These are phyloP conservation scores for Tylopilus sp. DNA, from an alignment of 768 basidiomycete genomes.

Conservation along the genomic window DNA sequence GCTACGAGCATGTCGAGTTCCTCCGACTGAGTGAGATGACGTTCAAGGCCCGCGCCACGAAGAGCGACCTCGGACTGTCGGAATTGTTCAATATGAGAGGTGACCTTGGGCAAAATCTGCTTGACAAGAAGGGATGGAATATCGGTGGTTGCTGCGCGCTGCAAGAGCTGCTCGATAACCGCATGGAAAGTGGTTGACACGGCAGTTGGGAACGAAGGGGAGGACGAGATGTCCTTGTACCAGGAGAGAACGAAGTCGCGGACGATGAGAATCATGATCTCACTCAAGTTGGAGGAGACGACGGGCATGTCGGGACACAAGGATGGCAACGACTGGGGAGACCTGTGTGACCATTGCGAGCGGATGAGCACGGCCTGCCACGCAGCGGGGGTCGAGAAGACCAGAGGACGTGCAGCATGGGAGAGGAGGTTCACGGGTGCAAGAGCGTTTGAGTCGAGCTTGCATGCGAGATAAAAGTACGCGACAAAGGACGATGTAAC, in stretches of 20 bases:
- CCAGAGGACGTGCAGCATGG: constrained; percentile 66
- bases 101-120: constrained; percentile 84
- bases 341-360: constrained; percentile 83
- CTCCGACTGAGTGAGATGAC: constrained; percentile 83
- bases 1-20: constrained; percentile 86
- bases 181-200: constrained; percentile 74
- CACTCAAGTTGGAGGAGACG: constrained; percentile 71
- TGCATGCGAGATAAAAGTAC: constrained; percentile 53
- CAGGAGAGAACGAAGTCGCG: constrained; percentile 87
- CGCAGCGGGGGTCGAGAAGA: constrained; percentile 89
- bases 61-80: constrained; percentile 85
- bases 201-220: constrained; percentile 83
- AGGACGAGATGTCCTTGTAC: constrained; percentile 85
- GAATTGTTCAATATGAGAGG: constrained; percentile 85
- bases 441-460: constrained; percentile 48
- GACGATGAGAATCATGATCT: constrained; percentile 75
- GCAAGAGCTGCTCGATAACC: constrained; percentile 54
- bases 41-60: constrained; percentile 77
- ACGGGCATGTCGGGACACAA: constrained; percentile 61
- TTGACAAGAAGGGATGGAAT: constrained; percentile 74
- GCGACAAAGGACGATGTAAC: constrained; percentile 49
- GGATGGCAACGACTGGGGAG: constrained; percentile 64
- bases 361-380: constrained; percentile 90
- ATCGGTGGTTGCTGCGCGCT: constrained; percentile 60
- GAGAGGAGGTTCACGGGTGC: constrained; percentile 37